phyloP scores from a whole-genome alignment of 345 rosid species.

The Syzygium jambos region DNA sequence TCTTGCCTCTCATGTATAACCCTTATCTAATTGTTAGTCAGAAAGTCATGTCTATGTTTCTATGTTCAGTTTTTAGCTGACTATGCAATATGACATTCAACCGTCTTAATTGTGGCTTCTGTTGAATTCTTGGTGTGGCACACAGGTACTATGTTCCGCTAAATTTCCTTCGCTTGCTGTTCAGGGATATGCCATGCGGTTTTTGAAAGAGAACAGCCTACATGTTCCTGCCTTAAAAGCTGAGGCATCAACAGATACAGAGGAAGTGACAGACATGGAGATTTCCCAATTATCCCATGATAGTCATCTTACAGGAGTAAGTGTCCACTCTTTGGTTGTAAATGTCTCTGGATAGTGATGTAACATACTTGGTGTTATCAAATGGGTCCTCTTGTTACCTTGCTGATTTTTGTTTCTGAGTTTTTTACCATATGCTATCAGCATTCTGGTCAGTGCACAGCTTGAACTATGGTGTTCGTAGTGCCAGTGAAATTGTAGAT shows the following conservation, averaged over 20 bases:
- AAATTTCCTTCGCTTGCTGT: slow-evolving; percentile 29
- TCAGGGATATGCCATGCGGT: slow-evolving; percentile 75
- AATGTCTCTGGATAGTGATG: background rate
- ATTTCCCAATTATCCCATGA: slow-evolving; percentile 46
- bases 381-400: background rate
- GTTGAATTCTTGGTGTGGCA: slow-evolving; percentile 38
- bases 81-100: background rate
- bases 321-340: background rate
- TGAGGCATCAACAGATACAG: slow-evolving; percentile 55
- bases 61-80: background rate
- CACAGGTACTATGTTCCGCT: slow-evolving; percentile 16
- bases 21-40: background rate
- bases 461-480: background rate
- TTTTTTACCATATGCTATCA: background rate
- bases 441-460: background rate
- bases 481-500: background rate
- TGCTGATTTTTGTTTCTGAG: background rate
- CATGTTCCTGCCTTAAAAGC: slow-evolving; percentile 39
- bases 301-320: slow-evolving; percentile 76
- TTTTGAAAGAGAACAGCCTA: slow-evolving; percentile 50
- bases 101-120: background rate
- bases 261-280: slow-evolving; percentile 40
- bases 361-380: background rate
- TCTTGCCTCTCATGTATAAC: background rate
- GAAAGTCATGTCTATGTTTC: background rate